Conservation (phyloP, 148 eudicot genomes). For the Rhododendron williamsianum region DNA sequence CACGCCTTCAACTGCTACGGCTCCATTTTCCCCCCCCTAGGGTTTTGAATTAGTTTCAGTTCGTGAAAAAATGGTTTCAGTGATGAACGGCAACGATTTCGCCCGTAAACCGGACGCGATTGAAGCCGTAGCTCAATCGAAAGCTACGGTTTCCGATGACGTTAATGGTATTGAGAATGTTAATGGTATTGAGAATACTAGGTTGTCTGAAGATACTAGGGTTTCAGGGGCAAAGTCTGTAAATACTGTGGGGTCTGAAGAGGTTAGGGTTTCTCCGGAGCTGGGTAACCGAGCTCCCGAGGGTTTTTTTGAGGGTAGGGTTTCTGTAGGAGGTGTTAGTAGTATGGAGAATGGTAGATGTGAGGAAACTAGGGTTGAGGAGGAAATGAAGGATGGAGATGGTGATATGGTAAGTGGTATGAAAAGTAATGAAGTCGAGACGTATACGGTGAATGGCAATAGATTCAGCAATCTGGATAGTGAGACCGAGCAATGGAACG, state of each 20-base stretch:
- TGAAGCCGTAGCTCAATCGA: neutral
- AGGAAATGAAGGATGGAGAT: neutral
- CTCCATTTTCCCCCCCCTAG: neutral
- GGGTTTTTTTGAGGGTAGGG: conserved; percentile 19
- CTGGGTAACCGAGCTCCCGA: neutral
- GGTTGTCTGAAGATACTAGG: conserved; percentile 15
- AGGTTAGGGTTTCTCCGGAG: conserved; percentile 22
- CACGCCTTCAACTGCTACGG: neutral
- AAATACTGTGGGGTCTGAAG: conserved; percentile 11
- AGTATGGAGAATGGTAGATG: conserved; percentile 3
- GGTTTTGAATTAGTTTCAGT: neutral
- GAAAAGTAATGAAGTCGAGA: neutral
- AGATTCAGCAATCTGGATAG: neutral
- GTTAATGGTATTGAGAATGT: conserved; percentile 3
- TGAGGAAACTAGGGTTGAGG: conserved; percentile 15
- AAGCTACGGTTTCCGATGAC: neutral
- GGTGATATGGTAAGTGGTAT: neutral
- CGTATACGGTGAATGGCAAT: neutral
- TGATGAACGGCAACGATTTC: neutral
- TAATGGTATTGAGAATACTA: neutral
- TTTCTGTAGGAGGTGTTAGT: conserved; percentile 11
- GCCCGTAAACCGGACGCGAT: neutral
- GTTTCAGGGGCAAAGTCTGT: conserved; percentile 14
- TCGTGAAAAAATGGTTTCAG: neutral
- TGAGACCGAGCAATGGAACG: neutral